These are phyloP conservation scores for Cyclotella choctawhatcheeana DNA, from an alignment of 108 stramenopile genomes.

Conservation along the genomic window DNA sequence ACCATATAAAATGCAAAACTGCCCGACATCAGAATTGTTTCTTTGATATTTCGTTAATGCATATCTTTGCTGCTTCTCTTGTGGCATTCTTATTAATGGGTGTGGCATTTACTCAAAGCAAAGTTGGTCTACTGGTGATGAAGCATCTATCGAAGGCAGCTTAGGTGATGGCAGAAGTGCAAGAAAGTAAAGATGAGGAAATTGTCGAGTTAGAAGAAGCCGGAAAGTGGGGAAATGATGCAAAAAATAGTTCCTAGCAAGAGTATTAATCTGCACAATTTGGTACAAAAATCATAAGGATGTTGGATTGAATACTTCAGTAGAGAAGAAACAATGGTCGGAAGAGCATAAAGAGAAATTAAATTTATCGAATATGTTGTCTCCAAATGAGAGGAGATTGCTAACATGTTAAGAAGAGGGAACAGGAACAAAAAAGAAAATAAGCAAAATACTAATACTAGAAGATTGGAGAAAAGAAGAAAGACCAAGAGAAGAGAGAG, in stretches of 20 bases:
- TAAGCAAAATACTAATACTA: constrained; percentile 17
- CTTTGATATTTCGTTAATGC: constrained; percentile 36
- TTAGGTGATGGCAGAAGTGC: constrained; percentile 53
- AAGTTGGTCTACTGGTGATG: constrained; percentile 45
- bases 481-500: not conserved
- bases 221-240: constrained; percentile 39
- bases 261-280: constrained; percentile 3
- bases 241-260: not conserved
- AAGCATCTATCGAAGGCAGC: constrained; percentile 32
- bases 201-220: constrained; percentile 30
- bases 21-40: constrained; percentile 55
- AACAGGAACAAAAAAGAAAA: constrained; percentile 22
- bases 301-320: constrained; percentile 35
- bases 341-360: constrained; percentile 30
- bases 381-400: constrained; percentile 5
- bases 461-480: constrained; percentile 4
- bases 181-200: constrained; percentile 44
- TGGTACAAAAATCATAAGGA: constrained; percentile 16
- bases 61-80: constrained; percentile 29
- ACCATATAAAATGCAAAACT: not conserved
- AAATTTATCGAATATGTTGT: constrained; percentile 31
- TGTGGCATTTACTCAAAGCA: constrained; percentile 37
- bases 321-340: constrained; percentile 23
- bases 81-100: constrained; percentile 44
- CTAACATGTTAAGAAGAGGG: constrained; percentile 28